Base-by-base conservation (phyloP, 2,329 filamentous ascomycete species). In the Pseudomassariella vexata region DNA sequence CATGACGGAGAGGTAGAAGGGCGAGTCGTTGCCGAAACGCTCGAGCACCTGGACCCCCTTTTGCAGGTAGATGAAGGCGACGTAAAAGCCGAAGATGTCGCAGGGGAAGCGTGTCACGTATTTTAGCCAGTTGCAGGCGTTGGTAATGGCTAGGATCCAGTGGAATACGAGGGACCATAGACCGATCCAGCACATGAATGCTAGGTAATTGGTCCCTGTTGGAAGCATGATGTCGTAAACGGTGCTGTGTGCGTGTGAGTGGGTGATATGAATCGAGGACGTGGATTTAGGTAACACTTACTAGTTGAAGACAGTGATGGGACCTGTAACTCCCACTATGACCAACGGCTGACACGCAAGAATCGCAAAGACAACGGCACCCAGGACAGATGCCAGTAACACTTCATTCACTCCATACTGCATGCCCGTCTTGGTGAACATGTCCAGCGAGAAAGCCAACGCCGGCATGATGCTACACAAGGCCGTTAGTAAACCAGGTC, bases 291-390 rank as follows among this genome's bases (percentile, higher is more conserved):
- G 24, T 6, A 27, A 10, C 9, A 21, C 69, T 24, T 55, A 78
- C 74, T 94, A 94, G 55, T 94, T 94, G 53, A 94, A 94, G 18
- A 94, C 86, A 11, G 88, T 94, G 36, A 95, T 94, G 4, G 87
- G 87, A 60, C 84, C 85, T 9, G 87, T 94, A 3, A 95, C 87
- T 15, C 88, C 88, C 15, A 95, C 88, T 54, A 95, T 94, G 34
- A 90, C 85, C 36, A 95, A 63, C 6, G 88, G 88, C 53, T 95
- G 88, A 17, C 83, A 85, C 6, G 86, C 82, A 39, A 87, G 71
- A 2, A 94, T 45, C 3, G 85, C 69, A 55, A 94, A 95, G 2
- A 94, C 84, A 1, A 90, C 76, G 5, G 85, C 74, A 3, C 83
- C 88, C 6, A 95, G 65, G 2, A 94, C 87, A 2, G 85, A 94